Conservation (phyloP, 768 basidiomycete genomes). For the Ramaria rubella region DNA sequence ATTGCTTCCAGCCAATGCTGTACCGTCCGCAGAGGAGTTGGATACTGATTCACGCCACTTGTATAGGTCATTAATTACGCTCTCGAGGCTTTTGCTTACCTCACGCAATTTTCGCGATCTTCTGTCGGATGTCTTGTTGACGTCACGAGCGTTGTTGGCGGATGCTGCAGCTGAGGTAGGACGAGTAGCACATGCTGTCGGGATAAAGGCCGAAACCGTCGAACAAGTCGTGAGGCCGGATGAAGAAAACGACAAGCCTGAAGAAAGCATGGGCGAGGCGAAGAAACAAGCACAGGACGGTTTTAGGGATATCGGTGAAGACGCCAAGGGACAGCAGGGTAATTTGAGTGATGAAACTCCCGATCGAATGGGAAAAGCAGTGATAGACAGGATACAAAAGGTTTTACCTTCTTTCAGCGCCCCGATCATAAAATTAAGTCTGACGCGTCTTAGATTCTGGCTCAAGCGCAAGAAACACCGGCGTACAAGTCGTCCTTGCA, state of each 20-base stretch:
- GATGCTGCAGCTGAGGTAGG: conserved; percentile 17
- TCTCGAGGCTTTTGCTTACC: conserved; percentile 16
- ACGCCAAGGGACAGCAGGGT: background rate
- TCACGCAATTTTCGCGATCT: conserved; percentile 21
- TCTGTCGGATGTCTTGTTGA: conserved; percentile 17
- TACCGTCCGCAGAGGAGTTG: conserved; percentile 15
- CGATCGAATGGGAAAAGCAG: conserved; percentile 15
- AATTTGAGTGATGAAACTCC: conserved; percentile 9
- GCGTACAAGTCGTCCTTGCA: background rate
- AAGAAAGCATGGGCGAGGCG: background rate
- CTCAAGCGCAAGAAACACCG: background rate
- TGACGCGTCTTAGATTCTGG: background rate
- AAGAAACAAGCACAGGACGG: background rate
- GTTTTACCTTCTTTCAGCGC: conserved; percentile 1
- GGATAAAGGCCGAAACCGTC: conserved; percentile 14
- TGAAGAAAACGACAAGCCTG: conserved; percentile 5
- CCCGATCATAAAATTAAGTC: no score
- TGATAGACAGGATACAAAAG: conserved; percentile 16
- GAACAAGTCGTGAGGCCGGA: conserved; percentile 12
- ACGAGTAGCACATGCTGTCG: conserved; percentile 12
- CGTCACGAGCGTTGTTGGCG: conserved; percentile 18
- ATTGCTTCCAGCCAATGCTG: conserved; percentile 9
- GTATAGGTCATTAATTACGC: conserved; percentile 9
- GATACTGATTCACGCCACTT: conserved; percentile 12
- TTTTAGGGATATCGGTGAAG: conserved; percentile 3